A percentile compares a stretch with the other conserved stretches of the same genome.
Conservation (phyloP, 176 grass and related monocot genomes). For the Cenchrus purpureus region DNA sequence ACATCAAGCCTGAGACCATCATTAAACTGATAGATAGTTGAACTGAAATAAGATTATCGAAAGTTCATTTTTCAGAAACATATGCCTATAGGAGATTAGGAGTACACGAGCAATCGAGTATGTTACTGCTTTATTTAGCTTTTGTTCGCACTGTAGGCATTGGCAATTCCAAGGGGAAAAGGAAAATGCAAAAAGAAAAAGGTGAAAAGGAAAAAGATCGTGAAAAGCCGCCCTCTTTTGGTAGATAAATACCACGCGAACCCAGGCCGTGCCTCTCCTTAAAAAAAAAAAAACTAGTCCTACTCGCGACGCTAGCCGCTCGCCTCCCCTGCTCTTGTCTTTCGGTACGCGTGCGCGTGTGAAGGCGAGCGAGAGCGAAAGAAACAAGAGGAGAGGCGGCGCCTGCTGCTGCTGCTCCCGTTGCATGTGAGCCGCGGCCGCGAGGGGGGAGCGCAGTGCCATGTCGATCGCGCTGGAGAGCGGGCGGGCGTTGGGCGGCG, state of each 20-base stretch:
- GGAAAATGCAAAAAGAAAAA: not conserved
- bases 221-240: not conserved
- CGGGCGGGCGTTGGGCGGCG: constrained; percentile 38
- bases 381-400: constrained; percentile 4
- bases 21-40: too few species aligned
- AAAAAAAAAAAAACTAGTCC: not conserved
- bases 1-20: too few species aligned
- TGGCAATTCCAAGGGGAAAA: not conserved
- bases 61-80: too few species aligned
- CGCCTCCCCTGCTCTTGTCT: not conserved
- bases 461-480: constrained; percentile 82
- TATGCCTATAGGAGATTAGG: too few species aligned
- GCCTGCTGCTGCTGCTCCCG: constrained; percentile 37
- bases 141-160: not conserved
- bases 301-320: not conserved
- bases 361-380: constrained; percentile 37
- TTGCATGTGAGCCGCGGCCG: constrained; percentile 37
- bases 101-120: too few species aligned
- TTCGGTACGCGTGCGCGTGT: constrained; percentile 47
- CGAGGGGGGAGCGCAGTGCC: constrained; percentile 32
- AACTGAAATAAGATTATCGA: too few species aligned
- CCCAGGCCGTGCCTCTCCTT: not conserved
- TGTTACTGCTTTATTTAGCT: not conserved
- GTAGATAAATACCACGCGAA: constrained; percentile 23
- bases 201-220: not conserved